These are phyloP conservation scores for Phytophthora pini DNA, from an alignment of 352 stramenopile genomes.

Conservation along the genomic window DNA sequence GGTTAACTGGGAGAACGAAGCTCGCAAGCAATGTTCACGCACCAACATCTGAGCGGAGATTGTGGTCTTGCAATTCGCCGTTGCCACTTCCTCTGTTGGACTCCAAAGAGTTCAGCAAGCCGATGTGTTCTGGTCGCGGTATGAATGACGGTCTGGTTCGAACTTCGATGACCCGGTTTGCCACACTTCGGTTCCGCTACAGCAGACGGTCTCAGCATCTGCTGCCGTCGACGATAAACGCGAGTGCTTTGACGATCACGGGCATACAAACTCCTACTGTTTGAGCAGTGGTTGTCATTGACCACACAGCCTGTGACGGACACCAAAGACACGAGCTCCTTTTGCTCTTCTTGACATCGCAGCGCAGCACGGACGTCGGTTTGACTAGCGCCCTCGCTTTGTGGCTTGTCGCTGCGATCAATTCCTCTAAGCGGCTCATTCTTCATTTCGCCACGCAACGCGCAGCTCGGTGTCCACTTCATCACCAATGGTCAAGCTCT, in stretches of 20 bases:
- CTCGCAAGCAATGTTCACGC: no score
- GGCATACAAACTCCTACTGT: conserved; percentile 26
- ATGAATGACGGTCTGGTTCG: not conserved
- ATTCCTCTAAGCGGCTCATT: conserved; percentile 17
- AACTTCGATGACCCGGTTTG: not conserved
- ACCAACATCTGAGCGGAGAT: no score
- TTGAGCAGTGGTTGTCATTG: not conserved
- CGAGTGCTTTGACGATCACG: conserved; percentile 20
- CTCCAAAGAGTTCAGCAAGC: not conserved
- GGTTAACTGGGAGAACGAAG: no score
- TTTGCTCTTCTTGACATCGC: conserved; percentile 14
- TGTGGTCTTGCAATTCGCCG: not conserved
- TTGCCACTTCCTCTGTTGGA: no score
- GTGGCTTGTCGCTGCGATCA: conserved; percentile 8
- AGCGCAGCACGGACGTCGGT: not conserved
- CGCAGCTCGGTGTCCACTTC: conserved; percentile 5
- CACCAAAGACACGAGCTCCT: conserved; percentile 26
- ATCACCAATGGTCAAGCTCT: conserved; percentile 26
- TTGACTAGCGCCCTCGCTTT: conserved; percentile 7
- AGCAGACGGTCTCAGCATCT: conserved; percentile 26
- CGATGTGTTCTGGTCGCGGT: conserved; percentile 11
- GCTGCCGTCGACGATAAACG: conserved; percentile 2
- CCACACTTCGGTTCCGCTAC: conserved; percentile 8
- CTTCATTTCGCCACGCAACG: conserved; percentile 18
- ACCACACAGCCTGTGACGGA: not conserved